Base-by-base conservation (phyloP, 495 filamentous ascomycete species). In the Podospora anserina region DNA sequence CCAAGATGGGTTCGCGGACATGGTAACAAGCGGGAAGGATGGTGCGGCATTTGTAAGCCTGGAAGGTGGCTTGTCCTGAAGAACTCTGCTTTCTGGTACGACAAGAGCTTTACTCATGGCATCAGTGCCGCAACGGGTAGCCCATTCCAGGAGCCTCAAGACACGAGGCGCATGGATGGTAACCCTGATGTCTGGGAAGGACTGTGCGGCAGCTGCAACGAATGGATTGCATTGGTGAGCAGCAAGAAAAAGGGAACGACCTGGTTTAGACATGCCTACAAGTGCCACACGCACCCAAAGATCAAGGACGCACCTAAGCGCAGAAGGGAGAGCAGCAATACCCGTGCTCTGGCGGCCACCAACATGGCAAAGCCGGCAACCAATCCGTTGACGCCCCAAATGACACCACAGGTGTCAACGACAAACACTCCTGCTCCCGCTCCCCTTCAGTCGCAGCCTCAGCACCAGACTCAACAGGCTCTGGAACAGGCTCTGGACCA, bases 231-330 rank as follows among this genome's bases (percentile, higher is more conserved):
- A 16, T 78, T 93, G 57, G 88, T 91, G 56, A 92, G 88, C 77
- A 92, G 88, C 73, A 93, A 92, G 83, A 93, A 92, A 83, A 93
- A 93, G 80, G 91, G 91, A 3, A 92, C 90, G 5, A 91, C 90
- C 4, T 93, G 91, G 91, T 93, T 93, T 71, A 82, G 91, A 69
- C 91, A 93, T 75, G 91, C 91, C 56, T 92, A 93, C 76, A 93
- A 92, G 89, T 92, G 90, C 70, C 90, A 92, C 76, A 88, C 89
- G 0, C 90, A 92, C 70, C 85, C 87, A 5, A 92, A 92, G 73
- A 84, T 89, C 67, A 90, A 90, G 76, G 90, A 92, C 75, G 84
- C 86, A 9, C 88, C 89, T 16, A 92, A 92, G 73, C 84, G 89
- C 23, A 85, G 89, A 65, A 85, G 90, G 56, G 89, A 91, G 76